Evolutionary conservation across 2,329 filamentous ascomycete species (phyloP).

Genomic region (Apiospora marii): DNA sequence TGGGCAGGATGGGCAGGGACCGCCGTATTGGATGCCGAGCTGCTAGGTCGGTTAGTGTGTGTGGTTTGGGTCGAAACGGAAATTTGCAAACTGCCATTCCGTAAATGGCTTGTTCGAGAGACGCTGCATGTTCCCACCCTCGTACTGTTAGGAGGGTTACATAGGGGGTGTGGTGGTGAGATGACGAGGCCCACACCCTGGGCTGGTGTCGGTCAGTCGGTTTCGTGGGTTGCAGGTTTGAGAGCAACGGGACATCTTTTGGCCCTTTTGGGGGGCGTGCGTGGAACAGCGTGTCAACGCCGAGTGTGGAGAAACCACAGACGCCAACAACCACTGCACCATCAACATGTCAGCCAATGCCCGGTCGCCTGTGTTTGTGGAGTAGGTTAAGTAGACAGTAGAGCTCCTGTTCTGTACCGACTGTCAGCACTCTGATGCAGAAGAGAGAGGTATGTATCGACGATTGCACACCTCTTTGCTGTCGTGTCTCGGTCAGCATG

Average conservation of each 20-base stretch:
- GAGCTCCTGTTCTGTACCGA: background rate
- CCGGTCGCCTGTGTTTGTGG: slow-evolving; percentile 5
- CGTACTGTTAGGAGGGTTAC: slow-evolving; percentile 12
- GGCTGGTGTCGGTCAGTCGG: slow-evolving; percentile 16
- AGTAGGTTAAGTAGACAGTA: background rate
- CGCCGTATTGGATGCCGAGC: slow-evolving; percentile 19
- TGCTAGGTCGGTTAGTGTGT: slow-evolving; percentile 3
- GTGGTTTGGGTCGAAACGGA: slow-evolving; percentile 20
- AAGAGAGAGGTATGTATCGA: background rate
- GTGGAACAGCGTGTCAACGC: slow-evolving; percentile 20
- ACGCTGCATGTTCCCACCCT: slow-evolving; percentile 18
- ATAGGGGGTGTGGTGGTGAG: slow-evolving; percentile 22
- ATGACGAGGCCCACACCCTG: slow-evolving; percentile 16
- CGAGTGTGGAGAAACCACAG: slow-evolving; percentile 1
- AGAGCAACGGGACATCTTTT: slow-evolving; percentile 11
- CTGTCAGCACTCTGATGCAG: background rate
- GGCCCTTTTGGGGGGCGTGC: slow-evolving; percentile 12
- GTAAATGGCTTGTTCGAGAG: slow-evolving; percentile 18
- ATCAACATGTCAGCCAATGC: background rate
- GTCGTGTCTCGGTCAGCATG: background rate
- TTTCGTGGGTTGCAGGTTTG: slow-evolving; percentile 7
- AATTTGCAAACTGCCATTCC: slow-evolving; percentile 16
- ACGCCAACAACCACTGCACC: background rate
- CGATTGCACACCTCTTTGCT: background rate
- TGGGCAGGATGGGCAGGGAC: background rate